These are phyloP conservation scores for Malus fusca DNA, from an alignment of 306 rosid genomes.

Conservation along the genomic window DNA sequence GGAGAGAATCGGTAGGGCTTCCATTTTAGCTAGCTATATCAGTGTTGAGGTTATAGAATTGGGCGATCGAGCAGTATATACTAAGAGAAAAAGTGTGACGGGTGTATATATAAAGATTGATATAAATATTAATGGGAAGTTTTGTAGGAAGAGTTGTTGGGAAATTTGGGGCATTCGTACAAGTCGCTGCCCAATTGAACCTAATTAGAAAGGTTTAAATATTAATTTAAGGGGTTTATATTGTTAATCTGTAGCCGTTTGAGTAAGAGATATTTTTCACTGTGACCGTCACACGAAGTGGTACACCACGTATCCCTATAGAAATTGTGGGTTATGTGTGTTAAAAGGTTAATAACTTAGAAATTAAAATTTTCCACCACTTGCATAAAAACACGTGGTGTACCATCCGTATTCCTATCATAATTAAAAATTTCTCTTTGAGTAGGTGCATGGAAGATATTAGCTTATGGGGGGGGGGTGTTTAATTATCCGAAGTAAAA, in stretches of 20 bases:
- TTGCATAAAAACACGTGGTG: no score
- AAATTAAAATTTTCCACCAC: no score
- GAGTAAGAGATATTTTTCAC: no score
- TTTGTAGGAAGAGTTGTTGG: slow-evolving; percentile 55
- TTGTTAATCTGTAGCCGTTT: neutral
- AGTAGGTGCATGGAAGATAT: neutral
- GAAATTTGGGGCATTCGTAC: slow-evolving; percentile 28
- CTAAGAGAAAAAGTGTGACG: neutral
- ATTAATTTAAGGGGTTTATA: neutral
- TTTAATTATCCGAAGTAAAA: neutral
- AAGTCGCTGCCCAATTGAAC: slow-evolving; percentile 29
- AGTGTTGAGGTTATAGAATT: neutral
- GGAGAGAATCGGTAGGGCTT: slow-evolving; percentile 30
- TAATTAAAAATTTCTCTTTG: no score
- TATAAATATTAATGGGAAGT: neutral
- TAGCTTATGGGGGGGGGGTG: neutral
- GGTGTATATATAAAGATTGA: slow-evolving; percentile 11
- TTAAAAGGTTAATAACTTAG: no score
- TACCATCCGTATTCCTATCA: no score
- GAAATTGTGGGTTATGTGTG: no score
- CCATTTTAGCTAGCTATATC: slow-evolving; percentile 23
- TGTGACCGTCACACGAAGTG: no score
- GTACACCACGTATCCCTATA: no score
- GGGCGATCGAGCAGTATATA: neutral
- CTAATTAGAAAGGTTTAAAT: no score